Percentiles rank a stretch among this genome's conserved stretches.
phyloP scores from a whole-genome alignment of 148 eudicot species.

The Salicornia ramosissima region DNA sequence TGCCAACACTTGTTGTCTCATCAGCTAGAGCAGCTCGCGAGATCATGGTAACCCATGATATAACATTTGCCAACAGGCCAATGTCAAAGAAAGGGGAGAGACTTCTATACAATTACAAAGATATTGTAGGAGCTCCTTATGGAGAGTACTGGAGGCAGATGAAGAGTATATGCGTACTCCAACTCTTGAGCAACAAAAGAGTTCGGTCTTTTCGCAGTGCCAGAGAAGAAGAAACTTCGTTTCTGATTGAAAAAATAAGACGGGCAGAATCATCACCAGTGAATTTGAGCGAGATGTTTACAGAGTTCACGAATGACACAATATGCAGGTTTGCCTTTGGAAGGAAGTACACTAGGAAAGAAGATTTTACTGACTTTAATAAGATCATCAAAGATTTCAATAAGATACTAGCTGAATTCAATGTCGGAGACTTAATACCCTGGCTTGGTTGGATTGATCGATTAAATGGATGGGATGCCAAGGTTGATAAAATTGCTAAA shows the following conservation, averaged over 20 bases:
- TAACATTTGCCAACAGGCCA: slow-evolving; percentile 22
- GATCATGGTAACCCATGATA: slow-evolving; percentile 32
- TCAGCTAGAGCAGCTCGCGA: slow-evolving; percentile 25
- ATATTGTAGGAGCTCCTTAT: slow-evolving; percentile 27
- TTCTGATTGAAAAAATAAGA: slow-evolving; percentile 17
- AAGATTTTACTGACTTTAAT: slow-evolving; percentile 28
- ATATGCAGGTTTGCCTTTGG: slow-evolving; percentile 30
- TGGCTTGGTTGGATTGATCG: slow-evolving; percentile 26
- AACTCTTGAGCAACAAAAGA: slow-evolving; percentile 23
- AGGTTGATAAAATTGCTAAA: slow-evolving; percentile 21
- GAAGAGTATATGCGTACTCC: slow-evolving; percentile 29
- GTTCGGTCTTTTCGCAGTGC: slow-evolving; percentile 21
- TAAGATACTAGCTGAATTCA: slow-evolving; percentile 32
- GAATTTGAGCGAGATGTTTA: slow-evolving; percentile 27
- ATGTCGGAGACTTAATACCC: slow-evolving; percentile 31
- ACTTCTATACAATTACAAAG: slow-evolving; percentile 23
- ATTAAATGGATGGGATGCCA: slow-evolving; percentile 28
- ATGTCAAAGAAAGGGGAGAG: slow-evolving; percentile 4
- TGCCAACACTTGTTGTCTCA: slow-evolving; percentile 20
- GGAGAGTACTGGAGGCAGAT: slow-evolving; percentile 37
- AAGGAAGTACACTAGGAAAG: slow-evolving; percentile 29
- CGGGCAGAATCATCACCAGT: slow-evolving; percentile 9
- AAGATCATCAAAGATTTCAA: slow-evolving; percentile 29
- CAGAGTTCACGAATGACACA: slow-evolving; percentile 22
- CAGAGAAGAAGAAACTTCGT: slow-evolving; percentile 22